These are phyloP conservation scores for Hippophae tibetana DNA, from an alignment of 306 rosid species.

Conservation along the genomic window DNA sequence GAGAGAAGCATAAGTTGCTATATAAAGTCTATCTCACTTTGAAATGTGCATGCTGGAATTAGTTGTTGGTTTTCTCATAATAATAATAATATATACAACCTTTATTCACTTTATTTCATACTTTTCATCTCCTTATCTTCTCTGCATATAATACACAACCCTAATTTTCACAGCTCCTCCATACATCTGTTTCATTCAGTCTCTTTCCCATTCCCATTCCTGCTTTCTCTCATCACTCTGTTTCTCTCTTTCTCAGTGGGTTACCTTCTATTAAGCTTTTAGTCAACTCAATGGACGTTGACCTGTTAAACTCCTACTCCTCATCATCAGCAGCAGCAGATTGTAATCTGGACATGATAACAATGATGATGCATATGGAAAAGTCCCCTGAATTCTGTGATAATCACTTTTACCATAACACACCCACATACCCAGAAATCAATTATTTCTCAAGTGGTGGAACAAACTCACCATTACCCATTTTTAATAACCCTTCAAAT, in stretches of 20 bases:
- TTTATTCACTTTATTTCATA: slow-evolving; percentile 26
- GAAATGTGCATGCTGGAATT: slow-evolving; percentile 30
- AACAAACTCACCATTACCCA: neutral
- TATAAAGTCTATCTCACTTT: slow-evolving; percentile 39
- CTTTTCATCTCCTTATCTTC: slow-evolving; percentile 25
- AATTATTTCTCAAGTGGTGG: slow-evolving; percentile 28
- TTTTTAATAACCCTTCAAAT: slow-evolving; percentile 15
- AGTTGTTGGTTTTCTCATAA: slow-evolving; percentile 32
- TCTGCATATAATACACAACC: slow-evolving; percentile 12
- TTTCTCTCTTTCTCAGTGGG: neutral
- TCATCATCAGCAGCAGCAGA: too few relatives aligned
- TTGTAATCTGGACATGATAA: neutral
- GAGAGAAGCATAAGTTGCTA: slow-evolving; percentile 27
- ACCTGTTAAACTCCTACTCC: slow-evolving; percentile 21
- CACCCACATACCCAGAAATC: slow-evolving; percentile 20
- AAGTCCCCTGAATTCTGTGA: slow-evolving; percentile 40
- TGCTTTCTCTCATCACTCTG: slow-evolving; percentile 23
- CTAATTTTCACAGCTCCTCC: slow-evolving; percentile 16
- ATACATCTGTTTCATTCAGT: slow-evolving; percentile 29
- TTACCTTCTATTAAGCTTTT: too few relatives aligned
- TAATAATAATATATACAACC: slow-evolving; percentile 11
- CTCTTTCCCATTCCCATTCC: slow-evolving; percentile 6
- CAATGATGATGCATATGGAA: slow-evolving; percentile 73
- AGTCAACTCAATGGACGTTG: slow-evolving; percentile 43
- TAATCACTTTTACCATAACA: slow-evolving; percentile 27